Conservation (phyloP, 306 rosid genomes). For the Glycine soja region DNA sequence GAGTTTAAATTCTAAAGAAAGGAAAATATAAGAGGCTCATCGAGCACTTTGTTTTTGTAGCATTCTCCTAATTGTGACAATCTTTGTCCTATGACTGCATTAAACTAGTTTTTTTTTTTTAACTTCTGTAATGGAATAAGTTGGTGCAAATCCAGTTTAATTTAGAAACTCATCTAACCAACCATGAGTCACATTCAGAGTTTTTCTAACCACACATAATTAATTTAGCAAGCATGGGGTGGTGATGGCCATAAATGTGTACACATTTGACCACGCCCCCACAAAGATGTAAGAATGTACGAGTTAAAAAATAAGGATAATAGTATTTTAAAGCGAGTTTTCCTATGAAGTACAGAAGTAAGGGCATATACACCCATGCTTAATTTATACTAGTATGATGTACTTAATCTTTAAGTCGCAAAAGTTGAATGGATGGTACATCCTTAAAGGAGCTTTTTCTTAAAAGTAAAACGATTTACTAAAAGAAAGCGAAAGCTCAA, state of each 20-base stretch:
- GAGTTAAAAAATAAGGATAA: not conserved
- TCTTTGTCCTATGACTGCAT: not conserved
- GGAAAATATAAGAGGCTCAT: not conserved
- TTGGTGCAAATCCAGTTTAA: not conserved
- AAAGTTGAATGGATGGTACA: not conserved
- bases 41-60: not conserved
- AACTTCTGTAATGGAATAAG: not conserved
- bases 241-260: conserved; percentile 42
- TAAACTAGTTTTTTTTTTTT: not conserved
- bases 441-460: not conserved
- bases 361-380: not conserved
- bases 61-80: conserved; percentile 11
- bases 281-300: conserved; percentile 11
- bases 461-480: not conserved
- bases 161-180: conserved; percentile 12
- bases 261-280: conserved; percentile 31
- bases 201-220: conserved; percentile 9
- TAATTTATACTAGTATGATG: conserved; percentile 1
- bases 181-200: not conserved
- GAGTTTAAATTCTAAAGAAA: not conserved
- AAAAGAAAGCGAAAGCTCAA: conserved; percentile 13
- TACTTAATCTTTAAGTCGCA: not conserved
- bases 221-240: conserved; percentile 41
- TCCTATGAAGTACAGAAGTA: not conserved
- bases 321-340: conserved; percentile 11